Conservation (phyloP, 2,329 filamentous ascomycete species). For the Verticillium dahliae region DNA sequence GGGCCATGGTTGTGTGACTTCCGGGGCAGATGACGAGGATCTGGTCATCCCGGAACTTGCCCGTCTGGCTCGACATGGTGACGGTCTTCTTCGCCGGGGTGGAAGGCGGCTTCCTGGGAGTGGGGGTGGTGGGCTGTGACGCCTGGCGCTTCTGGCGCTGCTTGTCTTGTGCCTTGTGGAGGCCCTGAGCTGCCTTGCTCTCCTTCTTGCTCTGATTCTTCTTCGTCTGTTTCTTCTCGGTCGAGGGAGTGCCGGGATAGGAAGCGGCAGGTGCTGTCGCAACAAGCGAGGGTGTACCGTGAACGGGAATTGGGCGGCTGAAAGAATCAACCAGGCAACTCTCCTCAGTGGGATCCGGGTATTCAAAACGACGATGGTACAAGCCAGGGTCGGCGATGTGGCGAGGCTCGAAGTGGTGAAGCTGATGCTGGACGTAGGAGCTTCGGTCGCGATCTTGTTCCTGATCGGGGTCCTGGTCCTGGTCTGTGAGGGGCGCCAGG, state of each 20-base stretch:
- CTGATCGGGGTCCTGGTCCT: not conserved
- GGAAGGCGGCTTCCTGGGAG: not conserved
- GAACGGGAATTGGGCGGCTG: not conserved
- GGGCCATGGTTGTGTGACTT: conserved; percentile 83
- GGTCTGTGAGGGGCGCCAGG: not conserved
- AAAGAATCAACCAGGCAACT: not conserved
- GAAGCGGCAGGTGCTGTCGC: not conserved
- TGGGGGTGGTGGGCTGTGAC: not conserved
- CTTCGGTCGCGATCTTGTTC: not conserved
- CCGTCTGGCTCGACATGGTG: conserved; percentile 47
- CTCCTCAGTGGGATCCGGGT: not conserved
- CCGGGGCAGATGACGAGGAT: conserved; percentile 70
- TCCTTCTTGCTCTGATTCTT: not conserved
- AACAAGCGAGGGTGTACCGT: not conserved
- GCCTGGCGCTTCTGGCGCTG: not conserved
- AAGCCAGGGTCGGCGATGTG: not conserved
- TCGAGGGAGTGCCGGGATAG: not conserved
- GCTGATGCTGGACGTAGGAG: not conserved
- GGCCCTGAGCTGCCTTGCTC: not conserved
- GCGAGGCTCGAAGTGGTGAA: not conserved
- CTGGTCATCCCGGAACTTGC: conserved; percentile 60
- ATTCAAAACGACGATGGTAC: not conserved
- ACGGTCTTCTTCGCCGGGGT: not conserved
- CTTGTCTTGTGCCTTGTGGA: not conserved
- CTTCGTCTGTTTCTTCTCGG: not conserved